These are phyloP conservation scores for Catunica adiposa DNA, from an alignment of 2,329 filamentous ascomycete species.

Conservation along the genomic window DNA sequence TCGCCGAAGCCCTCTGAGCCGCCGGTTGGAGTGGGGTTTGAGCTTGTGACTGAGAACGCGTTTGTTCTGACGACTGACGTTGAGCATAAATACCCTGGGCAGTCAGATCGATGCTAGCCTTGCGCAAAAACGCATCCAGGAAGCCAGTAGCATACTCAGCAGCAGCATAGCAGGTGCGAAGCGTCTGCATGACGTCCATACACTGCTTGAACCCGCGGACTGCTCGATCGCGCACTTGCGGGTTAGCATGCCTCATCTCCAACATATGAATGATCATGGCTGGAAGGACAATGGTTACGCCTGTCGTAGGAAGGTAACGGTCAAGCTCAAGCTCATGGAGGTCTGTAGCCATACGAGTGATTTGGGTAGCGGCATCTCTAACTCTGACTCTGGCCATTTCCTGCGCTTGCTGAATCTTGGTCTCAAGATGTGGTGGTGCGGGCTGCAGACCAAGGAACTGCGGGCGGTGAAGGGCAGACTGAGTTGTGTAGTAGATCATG, in stretches of 20 bases:
- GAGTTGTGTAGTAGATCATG: conserved; percentile 84
- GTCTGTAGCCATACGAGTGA: conserved; percentile 67
- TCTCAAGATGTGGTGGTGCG: conserved; percentile 9
- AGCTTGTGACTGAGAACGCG: no score
- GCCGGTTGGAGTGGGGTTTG: not conserved
- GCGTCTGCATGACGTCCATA: conserved; percentile 76
- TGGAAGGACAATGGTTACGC: conserved; percentile 77
- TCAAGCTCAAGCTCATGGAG: conserved; percentile 59
- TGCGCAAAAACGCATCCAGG: conserved; percentile 77
- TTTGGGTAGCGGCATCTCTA: conserved; percentile 66
- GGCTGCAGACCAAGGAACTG: conserved; percentile 68
- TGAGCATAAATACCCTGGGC: conserved; percentile 17
- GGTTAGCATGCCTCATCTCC: conserved; percentile 72
- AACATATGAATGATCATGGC: conserved; percentile 88
- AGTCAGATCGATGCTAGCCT: conserved; percentile 60
- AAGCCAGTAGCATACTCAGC: conserved; percentile 95
- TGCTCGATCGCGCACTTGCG: conserved; percentile 53
- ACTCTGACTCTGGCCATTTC: conserved; percentile 72
- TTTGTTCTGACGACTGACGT: no score
- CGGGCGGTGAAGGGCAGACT: conserved; percentile 79
- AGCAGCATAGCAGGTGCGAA: conserved; percentile 78
- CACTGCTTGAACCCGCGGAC: conserved; percentile 75
- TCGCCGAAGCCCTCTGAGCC: not conserved
- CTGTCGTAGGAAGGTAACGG: conserved; percentile 68
- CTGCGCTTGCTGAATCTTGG: conserved; percentile 12